phyloP scores from a whole-genome alignment of 495 filamentous ascomycete species.

The Sporormia fimetaria region DNA sequence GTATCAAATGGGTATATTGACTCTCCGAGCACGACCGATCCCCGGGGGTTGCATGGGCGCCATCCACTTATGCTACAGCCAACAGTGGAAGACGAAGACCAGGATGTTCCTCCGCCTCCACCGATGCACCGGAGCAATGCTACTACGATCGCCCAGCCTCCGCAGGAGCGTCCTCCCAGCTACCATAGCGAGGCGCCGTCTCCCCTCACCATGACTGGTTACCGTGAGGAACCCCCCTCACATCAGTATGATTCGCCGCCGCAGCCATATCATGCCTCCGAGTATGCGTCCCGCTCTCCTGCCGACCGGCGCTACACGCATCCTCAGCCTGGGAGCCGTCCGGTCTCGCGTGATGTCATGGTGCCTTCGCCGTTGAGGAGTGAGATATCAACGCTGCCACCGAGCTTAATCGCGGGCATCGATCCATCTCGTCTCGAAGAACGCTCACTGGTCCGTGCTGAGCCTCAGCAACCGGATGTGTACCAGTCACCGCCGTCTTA shows the following conservation, averaged over 20 bases:
- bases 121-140: conserved; percentile 33
- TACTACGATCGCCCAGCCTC: conserved; percentile 20
- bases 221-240: conserved; percentile 10
- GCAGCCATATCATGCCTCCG: conserved; percentile 10
- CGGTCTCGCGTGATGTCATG: conserved; percentile 23
- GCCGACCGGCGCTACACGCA: conserved; percentile 21
- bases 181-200: conserved; percentile 20
- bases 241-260: conserved; percentile 11
- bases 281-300: conserved; percentile 3
- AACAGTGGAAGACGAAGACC: conserved; percentile 29
- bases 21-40: conserved; percentile 13
- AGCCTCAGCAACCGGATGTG: conserved; percentile 3
- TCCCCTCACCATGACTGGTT: conserved; percentile 19
- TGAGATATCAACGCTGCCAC: conserved; percentile 12
- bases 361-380: conserved; percentile 17
- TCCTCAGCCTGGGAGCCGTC: conserved; percentile 15
- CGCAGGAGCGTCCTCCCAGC: conserved; percentile 16
- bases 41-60: conserved; percentile 10
- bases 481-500: conserved; percentile 17
- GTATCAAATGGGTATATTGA: conserved; percentile 10
- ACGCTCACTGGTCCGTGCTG: conserved; percentile 3
- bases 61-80: conserved; percentile 24
- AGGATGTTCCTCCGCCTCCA: conserved; percentile 31
- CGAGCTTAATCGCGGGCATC: conserved; percentile 22
- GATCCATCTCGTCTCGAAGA: conserved; percentile 14